A percentile compares a stretch with the other conserved stretches of the same genome.
Conservation (phyloP, 1,284 basidiomycete species). For the Lentinula novae-zelandiae region DNA sequence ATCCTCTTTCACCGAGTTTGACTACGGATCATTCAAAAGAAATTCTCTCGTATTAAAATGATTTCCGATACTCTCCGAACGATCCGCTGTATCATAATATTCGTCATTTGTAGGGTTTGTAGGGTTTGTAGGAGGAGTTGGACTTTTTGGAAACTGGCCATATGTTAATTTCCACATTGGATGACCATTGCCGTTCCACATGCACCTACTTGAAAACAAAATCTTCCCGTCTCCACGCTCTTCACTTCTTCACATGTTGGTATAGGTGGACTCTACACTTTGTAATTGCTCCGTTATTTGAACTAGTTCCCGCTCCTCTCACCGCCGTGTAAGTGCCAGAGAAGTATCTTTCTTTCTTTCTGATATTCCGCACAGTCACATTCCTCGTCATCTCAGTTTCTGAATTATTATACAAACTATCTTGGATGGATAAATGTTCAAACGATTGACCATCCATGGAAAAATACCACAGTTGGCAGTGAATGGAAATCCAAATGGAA, state of each 20-base stretch:
- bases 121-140: background rate
- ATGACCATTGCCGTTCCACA: background rate
- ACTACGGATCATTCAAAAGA: background rate
- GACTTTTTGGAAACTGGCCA: background rate
- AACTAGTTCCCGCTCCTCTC: background rate
- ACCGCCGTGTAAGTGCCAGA: background rate
- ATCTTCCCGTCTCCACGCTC: background rate
- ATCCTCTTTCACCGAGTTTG: background rate
- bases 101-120: background rate
- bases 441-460: background rate
- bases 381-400: background rate
- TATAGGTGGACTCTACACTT: background rate
- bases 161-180: background rate
- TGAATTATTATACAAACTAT: background rate
- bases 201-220: background rate
- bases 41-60: background rate
- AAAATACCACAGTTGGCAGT: background rate
- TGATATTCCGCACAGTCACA: background rate
- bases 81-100: background rate
- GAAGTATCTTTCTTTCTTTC: background rate
- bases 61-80: background rate
- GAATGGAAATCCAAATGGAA: too few species aligned
- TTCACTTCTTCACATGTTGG: background rate
- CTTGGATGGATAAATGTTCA: background rate
- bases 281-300: background rate